Base-by-base conservation (phyloP, 2,329 filamentous ascomycete genomes). In the Eutypa lata region DNA sequence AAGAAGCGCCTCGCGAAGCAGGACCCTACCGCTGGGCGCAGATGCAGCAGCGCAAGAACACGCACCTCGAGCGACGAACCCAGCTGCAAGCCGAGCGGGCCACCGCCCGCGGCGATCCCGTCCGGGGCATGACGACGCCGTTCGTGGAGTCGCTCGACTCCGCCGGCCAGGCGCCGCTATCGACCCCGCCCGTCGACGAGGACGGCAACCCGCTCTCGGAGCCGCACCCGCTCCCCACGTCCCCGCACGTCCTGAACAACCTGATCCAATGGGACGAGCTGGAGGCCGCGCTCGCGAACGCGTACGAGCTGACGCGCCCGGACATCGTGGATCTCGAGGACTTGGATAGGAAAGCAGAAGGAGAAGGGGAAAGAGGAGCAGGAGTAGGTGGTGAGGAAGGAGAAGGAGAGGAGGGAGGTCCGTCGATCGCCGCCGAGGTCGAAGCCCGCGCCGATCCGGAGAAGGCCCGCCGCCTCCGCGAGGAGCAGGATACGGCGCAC, bases 21-120 rank as follows among this genome's bases (percentile, higher is more conserved):
- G 66, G 91, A 97, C 63, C 91, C 91, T 97, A 95, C 68, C 80
- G 87, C 54, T 83, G 88, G 72, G 88, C 88, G 3, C 90, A 95
- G 71, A 86, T 90, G 31, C 83, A 88, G 64, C 90, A 91, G 68
- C 87, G 90, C 57, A 96, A 93, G 72, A 84, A 88, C 11, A 90
- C 88, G 60, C 96, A 96, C 67, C 70, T 93, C 45, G 82, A 88
- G 65, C 85, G 90, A 49, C 90, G 88, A 64, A 78, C 83, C 57
- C 84, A 85, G 57, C 80, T 97, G 51, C 71, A 83, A 55, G 75
- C 83, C 58, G 77, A 86, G 66, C 84, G 90, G 54, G 77, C 83
- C 53, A 78, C 78, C 46, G 78, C 79, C 45, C 78, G 87, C 59
- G 93, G 93, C 48, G 83, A 95, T 70, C 89, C 91, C 1, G 78